Conservation (phyloP, 2,329 filamentous ascomycete species). For the Ophiosphaerella narmari region DNA sequence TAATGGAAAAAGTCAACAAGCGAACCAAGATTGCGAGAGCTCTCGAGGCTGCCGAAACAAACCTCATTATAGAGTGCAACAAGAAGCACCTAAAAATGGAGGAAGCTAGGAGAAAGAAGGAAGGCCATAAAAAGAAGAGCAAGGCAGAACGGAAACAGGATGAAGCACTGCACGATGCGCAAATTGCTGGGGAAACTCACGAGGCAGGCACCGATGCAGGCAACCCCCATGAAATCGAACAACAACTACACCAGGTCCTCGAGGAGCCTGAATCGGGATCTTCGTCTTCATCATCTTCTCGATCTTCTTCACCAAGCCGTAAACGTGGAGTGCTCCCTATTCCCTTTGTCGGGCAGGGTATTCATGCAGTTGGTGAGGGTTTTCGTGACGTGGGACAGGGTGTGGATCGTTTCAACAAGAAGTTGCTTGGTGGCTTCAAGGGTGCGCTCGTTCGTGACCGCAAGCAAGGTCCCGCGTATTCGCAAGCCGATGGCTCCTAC, state of each 20-base stretch:
- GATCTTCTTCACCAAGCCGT: conserved; percentile 39
- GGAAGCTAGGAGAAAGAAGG: conserved; percentile 67
- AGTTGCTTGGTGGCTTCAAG: conserved; percentile 46
- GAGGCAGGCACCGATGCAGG: conserved; percentile 60
- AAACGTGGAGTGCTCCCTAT: conserved; percentile 45
- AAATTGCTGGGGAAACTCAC: conserved; percentile 56
- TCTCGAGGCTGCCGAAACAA: conserved; percentile 82
- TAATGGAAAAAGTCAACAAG: conserved; percentile 81
- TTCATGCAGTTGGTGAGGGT: conserved; percentile 50
- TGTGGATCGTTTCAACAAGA: conserved; percentile 46
- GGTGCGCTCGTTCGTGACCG: conserved; percentile 31
- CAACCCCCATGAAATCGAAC: conserved; percentile 60
- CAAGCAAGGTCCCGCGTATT: conserved; percentile 15
- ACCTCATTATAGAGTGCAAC: conserved; percentile 79
- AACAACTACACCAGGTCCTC: conserved; percentile 54
- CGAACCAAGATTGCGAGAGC: conserved; percentile 71
- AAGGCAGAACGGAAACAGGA: conserved; percentile 63
- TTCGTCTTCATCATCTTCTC: conserved; percentile 41
- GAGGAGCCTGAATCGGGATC: conserved; percentile 35
- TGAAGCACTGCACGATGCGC: conserved; percentile 61
- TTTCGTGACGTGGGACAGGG: conserved; percentile 56
- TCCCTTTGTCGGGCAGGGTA: conserved; percentile 54
- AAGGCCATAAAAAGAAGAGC: conserved; percentile 56
- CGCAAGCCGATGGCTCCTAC: conserved; percentile 22
- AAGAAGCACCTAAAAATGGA: conserved; percentile 74